Conservation (phyloP, 257 asterid species). For the Jaltomata sinuosa region DNA sequence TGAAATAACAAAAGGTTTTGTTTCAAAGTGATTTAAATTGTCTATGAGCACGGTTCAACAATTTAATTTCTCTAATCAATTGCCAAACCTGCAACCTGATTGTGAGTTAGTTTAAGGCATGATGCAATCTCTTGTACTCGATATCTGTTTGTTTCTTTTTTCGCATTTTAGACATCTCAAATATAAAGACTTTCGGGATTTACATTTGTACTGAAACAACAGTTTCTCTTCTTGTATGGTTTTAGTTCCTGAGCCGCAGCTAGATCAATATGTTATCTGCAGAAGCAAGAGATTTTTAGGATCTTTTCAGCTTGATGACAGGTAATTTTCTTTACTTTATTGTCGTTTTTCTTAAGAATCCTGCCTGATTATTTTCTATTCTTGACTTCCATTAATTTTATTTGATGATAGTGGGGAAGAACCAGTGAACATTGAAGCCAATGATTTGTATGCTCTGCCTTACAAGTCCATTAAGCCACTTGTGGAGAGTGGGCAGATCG, state of each 20-base stretch:
- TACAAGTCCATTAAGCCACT: constrained; percentile 80
- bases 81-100: neutral
- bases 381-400: constrained; percentile 9
- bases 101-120: neutral
- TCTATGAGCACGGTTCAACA: neutral
- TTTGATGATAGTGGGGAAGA: constrained; percentile 54
- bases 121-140: neutral
- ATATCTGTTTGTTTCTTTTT: neutral
- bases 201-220: neutral
- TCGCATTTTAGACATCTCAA: neutral
- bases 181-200: neutral
- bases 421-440: constrained; percentile 69
- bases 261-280: constrained; percentile 65
- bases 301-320: constrained; percentile 73
- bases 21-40: neutral
- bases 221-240: neutral
- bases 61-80: neutral
- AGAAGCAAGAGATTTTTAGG: constrained; percentile 77
- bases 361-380: neutral
- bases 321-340: constrained; percentile 24
- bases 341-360: neutral
- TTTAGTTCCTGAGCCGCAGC: constrained; percentile 72
- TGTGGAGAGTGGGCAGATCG: constrained; percentile 72
- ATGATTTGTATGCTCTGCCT: constrained; percentile 70
- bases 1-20: neutral